Conservation (phyloP, 495 filamentous ascomycete genomes). For the Lentithecium fluviatile region DNA sequence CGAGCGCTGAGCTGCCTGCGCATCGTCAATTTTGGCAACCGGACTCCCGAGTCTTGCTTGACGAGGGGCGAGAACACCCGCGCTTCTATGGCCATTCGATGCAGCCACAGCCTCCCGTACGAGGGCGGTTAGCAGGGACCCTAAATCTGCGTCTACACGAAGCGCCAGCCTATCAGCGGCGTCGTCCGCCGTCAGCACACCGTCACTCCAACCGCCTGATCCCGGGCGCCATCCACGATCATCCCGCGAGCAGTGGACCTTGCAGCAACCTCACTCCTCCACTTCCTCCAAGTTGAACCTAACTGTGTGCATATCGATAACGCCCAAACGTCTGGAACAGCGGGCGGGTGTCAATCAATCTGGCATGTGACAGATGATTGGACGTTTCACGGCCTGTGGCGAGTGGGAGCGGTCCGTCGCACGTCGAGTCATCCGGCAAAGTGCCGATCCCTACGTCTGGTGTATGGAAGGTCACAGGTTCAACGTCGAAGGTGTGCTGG, state of each 20-base stretch:
- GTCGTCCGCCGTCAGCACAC: conserved; percentile 10
- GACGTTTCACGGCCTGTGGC: conserved; percentile 18
- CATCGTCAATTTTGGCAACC: no score
- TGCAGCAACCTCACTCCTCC: conserved; percentile 13
- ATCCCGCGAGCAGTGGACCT: conserved; percentile 17
- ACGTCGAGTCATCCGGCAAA: conserved; percentile 21
- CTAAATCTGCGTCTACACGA: background rate
- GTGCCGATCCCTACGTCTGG: conserved; percentile 27
- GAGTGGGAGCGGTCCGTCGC: conserved; percentile 19
- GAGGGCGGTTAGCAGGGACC: conserved; percentile 20
- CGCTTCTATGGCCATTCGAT: conserved; percentile 14
- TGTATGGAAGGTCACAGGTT: conserved; percentile 29
- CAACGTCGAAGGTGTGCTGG: background rate
- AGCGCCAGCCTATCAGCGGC: conserved; percentile 18
- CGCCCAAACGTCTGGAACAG: background rate
- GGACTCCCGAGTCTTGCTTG: no score
- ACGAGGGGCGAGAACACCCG: background rate
- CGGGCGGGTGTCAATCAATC: background rate
- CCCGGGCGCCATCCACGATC: conserved; percentile 4
- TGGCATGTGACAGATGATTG: conserved; percentile 28
- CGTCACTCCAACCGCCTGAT: background rate
- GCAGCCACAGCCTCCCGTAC: conserved; percentile 30
- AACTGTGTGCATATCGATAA: background rate
- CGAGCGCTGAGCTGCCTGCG: background rate
- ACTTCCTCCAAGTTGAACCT: no score